A percentile compares a stretch with the other conserved stretches of the same genome.
Conservation (phyloP, 768 basidiomycete genomes). For the Boletus pseudo-olivaceus region DNA sequence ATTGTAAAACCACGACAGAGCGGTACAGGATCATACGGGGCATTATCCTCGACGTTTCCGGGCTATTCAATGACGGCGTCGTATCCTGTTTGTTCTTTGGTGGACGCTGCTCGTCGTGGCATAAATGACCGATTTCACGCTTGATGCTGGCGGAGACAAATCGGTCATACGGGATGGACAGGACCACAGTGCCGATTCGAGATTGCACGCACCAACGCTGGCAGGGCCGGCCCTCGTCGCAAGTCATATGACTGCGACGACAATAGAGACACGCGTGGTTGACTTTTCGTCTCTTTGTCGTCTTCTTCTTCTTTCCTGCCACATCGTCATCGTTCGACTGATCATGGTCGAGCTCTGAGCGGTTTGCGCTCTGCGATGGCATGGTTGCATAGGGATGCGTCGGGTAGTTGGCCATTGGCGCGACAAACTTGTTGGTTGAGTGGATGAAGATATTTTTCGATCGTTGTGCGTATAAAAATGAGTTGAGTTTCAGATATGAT, state of each 20-base stretch:
- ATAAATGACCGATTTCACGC: constrained; percentile 92
- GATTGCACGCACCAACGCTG: constrained; percentile 76
- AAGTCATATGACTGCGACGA: constrained; percentile 88
- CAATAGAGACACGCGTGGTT: constrained; percentile 95
- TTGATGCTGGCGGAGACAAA: constrained; percentile 65
- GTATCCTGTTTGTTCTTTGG: constrained; percentile 45
- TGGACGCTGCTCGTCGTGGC: constrained; percentile 78
- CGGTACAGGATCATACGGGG: constrained; percentile 14
- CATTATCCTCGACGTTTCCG: constrained; percentile 34
- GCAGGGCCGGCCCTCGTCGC: constrained; percentile 86
- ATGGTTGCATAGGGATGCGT: constrained; percentile 27
- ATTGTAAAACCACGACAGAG: not conserved
- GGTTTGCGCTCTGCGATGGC: constrained; percentile 13
- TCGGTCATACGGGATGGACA: constrained; percentile 4
- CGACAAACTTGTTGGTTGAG: constrained; percentile 3
- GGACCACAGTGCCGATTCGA: constrained; percentile 6
- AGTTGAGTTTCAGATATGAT: constrained; percentile 23
- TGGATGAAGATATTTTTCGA: constrained; percentile 12
- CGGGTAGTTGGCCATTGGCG: constrained; percentile 27
- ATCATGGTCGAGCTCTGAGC: constrained; percentile 25
- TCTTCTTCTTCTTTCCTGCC: constrained; percentile 39
- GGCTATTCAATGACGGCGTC: constrained; percentile 22
- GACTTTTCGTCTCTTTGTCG: constrained; percentile 73
- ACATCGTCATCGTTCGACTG: constrained; percentile 32
- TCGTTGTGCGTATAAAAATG: constrained; percentile 22